Conservation (phyloP, 176 grass and related monocot genomes). For the Oryza meyeriana region DNA sequence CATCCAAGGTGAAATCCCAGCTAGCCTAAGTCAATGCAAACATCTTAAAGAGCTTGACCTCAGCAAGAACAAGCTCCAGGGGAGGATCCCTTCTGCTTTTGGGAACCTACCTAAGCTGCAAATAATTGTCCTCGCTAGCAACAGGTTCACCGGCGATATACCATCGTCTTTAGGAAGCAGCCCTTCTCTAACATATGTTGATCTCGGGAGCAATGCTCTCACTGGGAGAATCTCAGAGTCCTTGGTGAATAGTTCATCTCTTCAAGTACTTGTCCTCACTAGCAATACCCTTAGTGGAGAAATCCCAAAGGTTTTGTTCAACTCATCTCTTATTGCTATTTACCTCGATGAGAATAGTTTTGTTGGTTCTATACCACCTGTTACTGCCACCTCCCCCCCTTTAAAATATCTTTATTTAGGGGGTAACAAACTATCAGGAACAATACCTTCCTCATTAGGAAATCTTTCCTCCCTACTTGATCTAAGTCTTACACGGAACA, state of each 20-base stretch:
- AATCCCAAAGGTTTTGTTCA: conserved; percentile 40
- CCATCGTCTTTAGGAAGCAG: conserved; percentile 32
- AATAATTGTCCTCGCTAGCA: conserved; percentile 21
- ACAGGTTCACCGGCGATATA: conserved; percentile 30
- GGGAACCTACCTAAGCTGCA: conserved; percentile 27
- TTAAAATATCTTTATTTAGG: conserved; percentile 26
- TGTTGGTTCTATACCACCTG: conserved; percentile 16
- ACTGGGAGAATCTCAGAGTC: conserved; percentile 31
- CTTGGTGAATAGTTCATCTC: conserved; percentile 35
- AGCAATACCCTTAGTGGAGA: conserved; percentile 33
- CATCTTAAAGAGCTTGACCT: not conserved
- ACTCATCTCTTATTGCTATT: conserved; percentile 24
- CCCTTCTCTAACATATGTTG: conserved; percentile 23
- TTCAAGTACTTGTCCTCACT: conserved; percentile 40
- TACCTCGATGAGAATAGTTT: conserved; percentile 4
- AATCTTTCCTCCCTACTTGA: conserved; percentile 30
- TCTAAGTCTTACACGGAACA: conserved; percentile 27
- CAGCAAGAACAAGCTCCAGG: conserved; percentile 33
- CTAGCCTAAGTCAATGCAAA: not conserved
- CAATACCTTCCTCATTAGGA: conserved; percentile 43
- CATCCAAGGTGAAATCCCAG: not conserved
- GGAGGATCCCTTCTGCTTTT: conserved; percentile 36
- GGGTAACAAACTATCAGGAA: conserved; percentile 34
- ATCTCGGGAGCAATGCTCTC: conserved; percentile 42
- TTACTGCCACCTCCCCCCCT: not conserved